A percentile compares a stretch with the other conserved stretches of the same genome.
Conservation (phyloP, 352 stramenopile species). For the Phytopythium litorale region DNA sequence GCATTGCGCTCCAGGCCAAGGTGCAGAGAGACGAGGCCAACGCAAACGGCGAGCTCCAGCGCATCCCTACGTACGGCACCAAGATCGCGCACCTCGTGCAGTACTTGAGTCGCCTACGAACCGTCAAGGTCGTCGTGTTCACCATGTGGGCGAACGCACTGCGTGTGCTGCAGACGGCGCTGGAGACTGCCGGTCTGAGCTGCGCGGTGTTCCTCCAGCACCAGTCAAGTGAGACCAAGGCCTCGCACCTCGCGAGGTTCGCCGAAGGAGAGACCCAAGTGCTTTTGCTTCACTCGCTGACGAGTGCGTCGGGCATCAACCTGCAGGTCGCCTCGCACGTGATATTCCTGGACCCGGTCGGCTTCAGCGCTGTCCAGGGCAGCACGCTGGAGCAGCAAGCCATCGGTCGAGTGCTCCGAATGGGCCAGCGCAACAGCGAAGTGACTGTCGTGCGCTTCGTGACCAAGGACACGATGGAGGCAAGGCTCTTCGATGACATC, state of each 20-base stretch:
- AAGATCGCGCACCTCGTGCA: conserved; percentile 74
- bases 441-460: conserved; percentile 76
- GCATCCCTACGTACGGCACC: conserved; percentile 49
- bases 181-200: conserved; percentile 50
- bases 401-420: conserved; percentile 79
- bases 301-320: conserved; percentile 82
- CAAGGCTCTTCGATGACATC: conserved; percentile 70
- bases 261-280: conserved; percentile 57
- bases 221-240: conserved; percentile 77
- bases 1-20: conserved; percentile 26
- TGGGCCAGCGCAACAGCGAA: conserved; percentile 72
- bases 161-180: conserved; percentile 52
- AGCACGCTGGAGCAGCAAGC: conserved; percentile 78
- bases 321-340: conserved; percentile 81
- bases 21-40: conserved; percentile 15
- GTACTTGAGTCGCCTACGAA: conserved; percentile 48
- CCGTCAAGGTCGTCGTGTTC: conserved; percentile 77
- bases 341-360: conserved; percentile 77
- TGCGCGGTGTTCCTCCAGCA: conserved; percentile 73
- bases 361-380: conserved; percentile 63
- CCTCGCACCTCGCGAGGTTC: conserved; percentile 62
- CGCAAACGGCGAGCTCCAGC: conserved; percentile 17
- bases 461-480: conserved; percentile 71
- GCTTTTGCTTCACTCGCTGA: conserved; percentile 76
- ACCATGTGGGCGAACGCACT: conserved; percentile 77